Percentiles rank a stretch among this genome's conserved stretches.
Conservation (phyloP, 1,139 yeast genomes). For the Meyerozyma guilliermondii region DNA sequence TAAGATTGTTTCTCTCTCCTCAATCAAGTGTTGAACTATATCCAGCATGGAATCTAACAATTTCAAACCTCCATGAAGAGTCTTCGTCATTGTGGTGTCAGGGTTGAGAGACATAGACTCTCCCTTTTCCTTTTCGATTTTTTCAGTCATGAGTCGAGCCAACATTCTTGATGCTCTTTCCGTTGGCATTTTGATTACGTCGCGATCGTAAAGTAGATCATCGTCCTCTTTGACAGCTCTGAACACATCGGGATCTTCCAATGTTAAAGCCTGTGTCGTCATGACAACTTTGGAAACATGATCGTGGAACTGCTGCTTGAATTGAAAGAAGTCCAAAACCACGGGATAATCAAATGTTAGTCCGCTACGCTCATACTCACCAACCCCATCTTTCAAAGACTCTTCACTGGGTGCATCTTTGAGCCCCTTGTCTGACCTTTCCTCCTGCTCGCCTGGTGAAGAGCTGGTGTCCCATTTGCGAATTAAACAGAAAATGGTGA, state of each 20-base stretch:
- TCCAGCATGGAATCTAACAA: slow-evolving; percentile 40
- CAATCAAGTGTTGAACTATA: slow-evolving; percentile 54
- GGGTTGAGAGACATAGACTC: slow-evolving; percentile 46
- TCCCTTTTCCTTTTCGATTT: slow-evolving; percentile 36
- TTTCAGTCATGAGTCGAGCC: slow-evolving; percentile 40
- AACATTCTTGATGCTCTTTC: slow-evolving; percentile 50
- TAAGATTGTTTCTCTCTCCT: slow-evolving; percentile 63
- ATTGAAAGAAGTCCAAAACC: slow-evolving; percentile 67
- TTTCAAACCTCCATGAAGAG: slow-evolving; percentile 43
- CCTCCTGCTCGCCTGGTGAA: not conserved
- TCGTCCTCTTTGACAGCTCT: slow-evolving; percentile 57
- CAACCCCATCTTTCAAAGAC: slow-evolving; percentile 10
- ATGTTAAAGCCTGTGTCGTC: slow-evolving; percentile 66
- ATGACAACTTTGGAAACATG: slow-evolving; percentile 54
- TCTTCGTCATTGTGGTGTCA: slow-evolving; percentile 39
- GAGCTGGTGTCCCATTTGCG: slow-evolving; percentile 8
- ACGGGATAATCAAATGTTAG: slow-evolving; percentile 55
- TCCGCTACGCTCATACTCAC: slow-evolving; percentile 9
- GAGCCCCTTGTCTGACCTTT: not conserved
- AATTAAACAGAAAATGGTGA: slow-evolving; percentile 48
- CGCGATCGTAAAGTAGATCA: slow-evolving; percentile 37
- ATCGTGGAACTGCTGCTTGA: slow-evolving; percentile 72
- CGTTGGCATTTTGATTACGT: slow-evolving; percentile 33
- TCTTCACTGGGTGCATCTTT: slow-evolving; percentile 22
- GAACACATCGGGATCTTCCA: slow-evolving; percentile 71